Conservation (phyloP, 2,329 filamentous ascomycete genomes). For the Aotearoamyces nothofagi region DNA sequence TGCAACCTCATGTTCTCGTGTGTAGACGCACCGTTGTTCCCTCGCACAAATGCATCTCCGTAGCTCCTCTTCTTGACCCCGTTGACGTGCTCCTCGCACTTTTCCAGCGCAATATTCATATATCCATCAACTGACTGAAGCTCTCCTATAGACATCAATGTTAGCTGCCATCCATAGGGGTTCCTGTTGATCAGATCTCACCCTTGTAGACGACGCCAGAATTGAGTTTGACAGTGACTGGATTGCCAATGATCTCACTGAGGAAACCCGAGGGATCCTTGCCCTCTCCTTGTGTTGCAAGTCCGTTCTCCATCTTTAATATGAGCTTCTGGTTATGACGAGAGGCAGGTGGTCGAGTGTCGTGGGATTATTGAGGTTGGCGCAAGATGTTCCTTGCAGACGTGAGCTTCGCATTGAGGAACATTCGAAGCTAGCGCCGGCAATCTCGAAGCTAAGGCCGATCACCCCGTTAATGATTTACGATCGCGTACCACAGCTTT, state of each 20-base stretch:
- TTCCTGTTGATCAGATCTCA: slow-evolving; percentile 18
- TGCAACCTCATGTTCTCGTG: not conserved
- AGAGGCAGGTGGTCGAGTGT: too few species aligned
- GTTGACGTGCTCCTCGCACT: slow-evolving; percentile 83
- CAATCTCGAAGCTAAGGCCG: too few species aligned
- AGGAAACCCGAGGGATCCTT: slow-evolving; percentile 91
- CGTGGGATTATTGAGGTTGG: too few species aligned
- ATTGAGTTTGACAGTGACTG: slow-evolving; percentile 94
- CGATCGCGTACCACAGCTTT: too few species aligned
- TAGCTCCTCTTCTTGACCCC: slow-evolving; percentile 71
- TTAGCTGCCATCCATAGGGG: slow-evolving; percentile 7
- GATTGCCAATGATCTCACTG: slow-evolving; percentile 83
- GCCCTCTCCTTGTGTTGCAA: slow-evolving; percentile 46
- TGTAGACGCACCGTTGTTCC: slow-evolving; percentile 80
- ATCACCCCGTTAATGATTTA: too few species aligned
- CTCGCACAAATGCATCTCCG: slow-evolving; percentile 88
- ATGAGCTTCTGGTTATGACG: too few species aligned
- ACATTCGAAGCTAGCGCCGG: too few species aligned
- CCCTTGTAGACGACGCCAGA: slow-evolving; percentile 98
- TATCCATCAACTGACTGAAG: slow-evolving; percentile 96
- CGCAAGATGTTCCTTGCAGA: too few species aligned
- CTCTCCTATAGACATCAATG: slow-evolving; percentile 63
- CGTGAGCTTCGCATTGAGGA: too few species aligned
- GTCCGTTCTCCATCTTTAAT: slow-evolving; percentile 66
- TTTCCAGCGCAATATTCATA: slow-evolving; percentile 98